Conservation (phyloP, 352 stramenopile species). For the Phytophthora fragariaefolia region DNA sequence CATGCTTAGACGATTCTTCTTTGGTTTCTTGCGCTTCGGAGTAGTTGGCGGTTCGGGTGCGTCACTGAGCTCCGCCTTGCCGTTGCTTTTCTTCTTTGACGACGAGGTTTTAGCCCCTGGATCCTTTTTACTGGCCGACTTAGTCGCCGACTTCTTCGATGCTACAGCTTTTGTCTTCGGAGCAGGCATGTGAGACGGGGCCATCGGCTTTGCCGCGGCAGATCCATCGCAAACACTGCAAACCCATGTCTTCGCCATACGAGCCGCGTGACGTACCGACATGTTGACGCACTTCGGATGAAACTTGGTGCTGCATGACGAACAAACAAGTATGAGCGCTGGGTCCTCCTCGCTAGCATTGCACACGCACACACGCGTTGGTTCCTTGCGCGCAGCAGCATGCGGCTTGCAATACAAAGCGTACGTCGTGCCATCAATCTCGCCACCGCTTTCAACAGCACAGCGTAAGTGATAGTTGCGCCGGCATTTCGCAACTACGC, state of each 20-base stretch:
- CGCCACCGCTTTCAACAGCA: conserved; percentile 69
- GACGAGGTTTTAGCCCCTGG: conserved; percentile 8
- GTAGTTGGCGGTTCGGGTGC: background rate
- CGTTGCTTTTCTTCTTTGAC: conserved; percentile 22
- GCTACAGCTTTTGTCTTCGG: conserved; percentile 15
- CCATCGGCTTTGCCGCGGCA: conserved; percentile 23
- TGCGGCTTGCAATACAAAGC: conserved; percentile 78
- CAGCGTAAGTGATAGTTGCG: conserved; percentile 85
- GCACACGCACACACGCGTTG: conserved; percentile 51
- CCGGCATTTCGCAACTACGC: conserved; percentile 77
- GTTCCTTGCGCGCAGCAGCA: conserved; percentile 47
- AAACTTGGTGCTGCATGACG: conserved; percentile 68
- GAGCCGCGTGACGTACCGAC: conserved; percentile 66
- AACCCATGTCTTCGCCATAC: conserved; percentile 58
- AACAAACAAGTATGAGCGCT: conserved; percentile 65
- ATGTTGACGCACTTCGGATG: conserved; percentile 87
- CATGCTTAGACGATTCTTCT: conserved; percentile 39
- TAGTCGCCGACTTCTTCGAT: conserved; percentile 26
- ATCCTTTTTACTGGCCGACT: conserved; percentile 24
- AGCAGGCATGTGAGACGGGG: conserved; percentile 14
- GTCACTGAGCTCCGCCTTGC: conserved; percentile 19
- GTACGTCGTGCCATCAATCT: conserved; percentile 80
- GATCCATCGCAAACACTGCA: conserved; percentile 41
- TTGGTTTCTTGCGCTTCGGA: conserved; percentile 38
- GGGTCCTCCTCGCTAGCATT: conserved; percentile 49